Evolutionary conservation across 2,329 filamentous ascomycete species (phyloP).

Genomic region (Magnaporthales sp.): DNA sequence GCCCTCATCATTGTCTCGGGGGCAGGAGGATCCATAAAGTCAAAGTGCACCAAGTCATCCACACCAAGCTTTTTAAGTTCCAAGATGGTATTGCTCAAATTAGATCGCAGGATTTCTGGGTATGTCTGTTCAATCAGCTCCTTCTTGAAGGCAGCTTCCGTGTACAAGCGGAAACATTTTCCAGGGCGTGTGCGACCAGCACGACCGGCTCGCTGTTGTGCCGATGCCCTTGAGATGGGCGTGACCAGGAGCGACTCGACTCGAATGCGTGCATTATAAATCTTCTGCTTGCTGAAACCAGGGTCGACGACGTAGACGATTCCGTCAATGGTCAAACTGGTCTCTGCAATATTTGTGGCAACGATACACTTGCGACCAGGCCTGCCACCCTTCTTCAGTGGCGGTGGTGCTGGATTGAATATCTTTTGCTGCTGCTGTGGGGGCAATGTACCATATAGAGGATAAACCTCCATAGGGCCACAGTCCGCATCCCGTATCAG

Average conservation of each 20-base stretch:
- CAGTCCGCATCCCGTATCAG: constrained; percentile 85
- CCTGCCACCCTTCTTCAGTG: constrained; percentile 64
- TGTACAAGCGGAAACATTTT: constrained; percentile 97
- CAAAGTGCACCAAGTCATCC: constrained; percentile 93
- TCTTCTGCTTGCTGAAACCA: constrained; percentile 98
- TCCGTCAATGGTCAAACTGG: constrained; percentile 92
- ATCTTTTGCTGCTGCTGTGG: constrained; percentile 91
- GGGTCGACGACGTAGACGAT: constrained; percentile 99
- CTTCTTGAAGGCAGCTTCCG: constrained; percentile 91
- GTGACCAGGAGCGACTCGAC: constrained; percentile 97
- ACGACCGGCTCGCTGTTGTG: constrained; percentile 96
- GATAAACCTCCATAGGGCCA: constrained; percentile 83
- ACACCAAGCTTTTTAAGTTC: constrained; percentile 97
- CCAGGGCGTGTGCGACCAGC: constrained; percentile 96
- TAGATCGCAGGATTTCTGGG: constrained; percentile 90
- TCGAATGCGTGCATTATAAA: constrained; percentile 94
- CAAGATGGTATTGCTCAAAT: constrained; percentile 87
- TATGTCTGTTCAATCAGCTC: constrained; percentile 97
- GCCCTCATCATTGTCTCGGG: constrained; percentile 98
- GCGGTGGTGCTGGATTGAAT: constrained; percentile 77
- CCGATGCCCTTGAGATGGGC: constrained; percentile 94
- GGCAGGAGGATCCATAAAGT: constrained; percentile 95
- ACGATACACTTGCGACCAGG: constrained; percentile 93
- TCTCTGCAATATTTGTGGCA: constrained; percentile 97
- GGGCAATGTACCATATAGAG: constrained; percentile 87